phyloP scores from a whole-genome alignment of 352 stramenopile species.

The Phytophthora agathidicida region DNA sequence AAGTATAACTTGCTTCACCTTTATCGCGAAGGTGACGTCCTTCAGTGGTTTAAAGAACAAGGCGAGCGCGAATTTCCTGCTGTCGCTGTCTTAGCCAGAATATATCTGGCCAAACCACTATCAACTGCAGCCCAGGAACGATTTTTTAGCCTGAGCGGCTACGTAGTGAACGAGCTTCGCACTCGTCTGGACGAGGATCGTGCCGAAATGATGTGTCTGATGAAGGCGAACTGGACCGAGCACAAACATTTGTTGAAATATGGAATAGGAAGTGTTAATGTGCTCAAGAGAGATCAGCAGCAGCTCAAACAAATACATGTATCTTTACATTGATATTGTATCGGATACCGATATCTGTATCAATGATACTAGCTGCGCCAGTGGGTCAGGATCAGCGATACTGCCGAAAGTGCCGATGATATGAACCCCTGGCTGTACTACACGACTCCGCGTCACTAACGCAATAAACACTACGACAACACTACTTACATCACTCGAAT shows the following conservation, averaged over 20 bases:
- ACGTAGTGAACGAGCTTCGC: not conserved
- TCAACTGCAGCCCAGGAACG: not conserved
- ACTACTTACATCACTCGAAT: not conserved
- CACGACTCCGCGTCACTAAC: not conserved
- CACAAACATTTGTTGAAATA: not conserved
- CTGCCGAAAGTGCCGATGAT: no score
- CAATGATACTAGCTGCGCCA: no score
- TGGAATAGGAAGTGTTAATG: not conserved
- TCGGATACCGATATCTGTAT: no score
- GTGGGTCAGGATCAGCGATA: no score
- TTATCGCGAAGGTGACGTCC: not conserved
- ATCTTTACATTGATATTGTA: no score
- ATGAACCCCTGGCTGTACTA: no score
- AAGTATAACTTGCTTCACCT: not conserved
- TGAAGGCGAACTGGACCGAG: not conserved
- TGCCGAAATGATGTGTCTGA: not conserved
- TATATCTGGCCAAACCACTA: not conserved
- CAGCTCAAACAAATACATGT: no score
- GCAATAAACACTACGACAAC: not conserved
- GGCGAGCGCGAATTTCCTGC: not conserved
- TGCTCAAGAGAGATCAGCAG: not conserved
- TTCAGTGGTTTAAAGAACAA: not conserved
- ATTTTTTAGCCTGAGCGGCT: not conserved
- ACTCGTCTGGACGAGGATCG: not conserved
- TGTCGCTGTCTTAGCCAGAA: not conserved